A percentile compares a stretch with the other conserved stretches of the same genome.
phyloP scores from a whole-genome alignment of 768 basidiomycete species.

The Hortiboletus campestris region DNA sequence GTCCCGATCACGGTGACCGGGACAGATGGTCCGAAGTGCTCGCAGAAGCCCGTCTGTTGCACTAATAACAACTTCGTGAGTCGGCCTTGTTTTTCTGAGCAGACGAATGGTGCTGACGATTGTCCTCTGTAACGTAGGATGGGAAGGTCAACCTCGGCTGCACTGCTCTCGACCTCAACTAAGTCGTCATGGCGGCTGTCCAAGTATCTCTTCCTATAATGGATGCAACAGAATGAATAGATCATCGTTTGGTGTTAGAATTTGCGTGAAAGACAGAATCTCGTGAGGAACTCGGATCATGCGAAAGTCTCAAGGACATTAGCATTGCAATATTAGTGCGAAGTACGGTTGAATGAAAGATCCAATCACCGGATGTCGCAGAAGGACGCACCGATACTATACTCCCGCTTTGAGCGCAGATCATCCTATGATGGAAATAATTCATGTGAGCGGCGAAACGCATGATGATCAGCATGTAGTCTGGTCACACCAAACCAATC shows the following conservation, averaged over 20 bases:
- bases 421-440: no score
- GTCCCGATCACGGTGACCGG: neutral
- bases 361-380: no score
- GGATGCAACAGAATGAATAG: no score
- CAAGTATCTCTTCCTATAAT: no score
- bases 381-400: no score
- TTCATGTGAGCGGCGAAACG: no score
- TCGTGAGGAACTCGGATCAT: neutral
- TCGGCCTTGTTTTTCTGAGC: neutral
- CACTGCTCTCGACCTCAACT: slow-evolving; percentile 4
- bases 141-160: slow-evolving; percentile 16
- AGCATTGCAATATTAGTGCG: neutral
- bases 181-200: neutral
- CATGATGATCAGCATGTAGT: neutral
- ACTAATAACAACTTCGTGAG: slow-evolving; percentile 11
- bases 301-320: neutral
- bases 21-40: neutral
- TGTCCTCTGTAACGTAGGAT: neutral
- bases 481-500: no score
- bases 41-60: slow-evolving; percentile 19
- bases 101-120: neutral
- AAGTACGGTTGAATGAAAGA: neutral
- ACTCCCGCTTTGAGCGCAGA: no score
- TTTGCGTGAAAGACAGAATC: neutral
- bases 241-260: neutral